A percentile compares a stretch with the other conserved stretches of the same genome.
Evolutionary conservation across 768 basidiomycete species (phyloP).

Genomic region (Chalciporus sphaerocephalus): DNA sequence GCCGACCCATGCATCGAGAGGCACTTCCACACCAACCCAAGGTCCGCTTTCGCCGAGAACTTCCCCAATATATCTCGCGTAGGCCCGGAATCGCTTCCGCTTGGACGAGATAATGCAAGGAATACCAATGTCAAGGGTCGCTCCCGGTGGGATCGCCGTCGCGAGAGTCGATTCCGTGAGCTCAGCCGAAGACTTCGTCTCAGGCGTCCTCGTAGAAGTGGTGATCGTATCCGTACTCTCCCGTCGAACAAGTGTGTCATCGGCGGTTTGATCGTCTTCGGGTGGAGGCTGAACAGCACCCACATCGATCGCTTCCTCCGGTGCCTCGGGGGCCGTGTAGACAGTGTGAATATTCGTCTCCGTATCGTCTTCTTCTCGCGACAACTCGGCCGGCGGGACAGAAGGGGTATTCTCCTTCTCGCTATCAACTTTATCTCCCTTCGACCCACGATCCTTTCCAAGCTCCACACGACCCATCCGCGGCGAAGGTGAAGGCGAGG

Average conservation of each 20-base stretch:
- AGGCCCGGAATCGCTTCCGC: constrained; percentile 79
- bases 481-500: constrained; percentile 14
- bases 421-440: constrained; percentile 30
- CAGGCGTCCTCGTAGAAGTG: constrained; percentile 17
- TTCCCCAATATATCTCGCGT: constrained; percentile 84
- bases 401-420: constrained; percentile 17
- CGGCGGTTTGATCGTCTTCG: constrained; percentile 15
- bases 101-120: constrained; percentile 87
- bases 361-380: constrained; percentile 39
- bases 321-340: constrained; percentile 18
- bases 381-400: constrained; percentile 26
- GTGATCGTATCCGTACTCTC: constrained; percentile 29
- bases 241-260: constrained; percentile 20
- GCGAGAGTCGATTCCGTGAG: constrained; percentile 26
- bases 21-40: constrained; percentile 91
- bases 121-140: constrained; percentile 80
- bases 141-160: constrained; percentile 39
- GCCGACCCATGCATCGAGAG: constrained; percentile 50
- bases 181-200: constrained; percentile 15
- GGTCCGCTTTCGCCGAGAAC: constrained; percentile 76
- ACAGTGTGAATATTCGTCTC: constrained; percentile 20
- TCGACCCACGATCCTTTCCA: constrained; percentile 36
- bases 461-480: constrained; percentile 17
- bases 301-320: constrained; percentile 8
- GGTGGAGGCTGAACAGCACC: constrained; percentile 5